Conservation (phyloP, 1,284 basidiomycete genomes). For the Apiotrichum gamsii region DNA sequence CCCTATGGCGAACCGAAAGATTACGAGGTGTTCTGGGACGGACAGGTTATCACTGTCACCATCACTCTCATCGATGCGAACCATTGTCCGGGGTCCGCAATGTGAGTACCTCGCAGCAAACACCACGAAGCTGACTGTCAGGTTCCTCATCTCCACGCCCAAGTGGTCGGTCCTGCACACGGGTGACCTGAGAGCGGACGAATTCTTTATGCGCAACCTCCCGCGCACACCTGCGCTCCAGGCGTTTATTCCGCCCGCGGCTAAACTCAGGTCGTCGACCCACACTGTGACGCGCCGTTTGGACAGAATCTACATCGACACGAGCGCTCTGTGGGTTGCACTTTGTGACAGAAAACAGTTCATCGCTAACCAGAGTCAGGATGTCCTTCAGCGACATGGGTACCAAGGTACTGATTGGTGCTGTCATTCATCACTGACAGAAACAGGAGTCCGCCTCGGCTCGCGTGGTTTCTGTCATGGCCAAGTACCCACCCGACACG, state of each 20-base stretch:
- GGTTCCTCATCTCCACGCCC: conserved; percentile 77
- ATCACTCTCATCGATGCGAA: conserved; percentile 85
- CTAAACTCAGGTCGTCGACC: not conserved
- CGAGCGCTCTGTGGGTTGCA: conserved; percentile 46
- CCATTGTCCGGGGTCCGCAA: conserved; percentile 87
- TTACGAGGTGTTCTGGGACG: conserved; percentile 51
- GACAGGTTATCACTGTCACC: conserved; percentile 52
- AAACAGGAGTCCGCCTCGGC: not conserved
- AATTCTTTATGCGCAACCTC: conserved; percentile 64
- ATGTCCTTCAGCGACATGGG: conserved; percentile 76
- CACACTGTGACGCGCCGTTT: too few species aligned
- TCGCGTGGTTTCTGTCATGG: not conserved
- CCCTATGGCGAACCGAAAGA: conserved; percentile 52
- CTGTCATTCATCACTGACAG: not conserved
- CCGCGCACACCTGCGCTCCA: conserved; percentile 62
- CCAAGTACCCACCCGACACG: conserved; percentile 56
- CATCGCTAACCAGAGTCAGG: conserved; percentile 22
- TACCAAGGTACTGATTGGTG: conserved; percentile 3
- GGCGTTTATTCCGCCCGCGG: conserved; percentile 58
- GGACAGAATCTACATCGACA: conserved; percentile 81
- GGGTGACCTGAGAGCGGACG: conserved; percentile 83
- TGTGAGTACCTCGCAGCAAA: conserved; percentile 55
- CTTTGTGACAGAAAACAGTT: not conserved
- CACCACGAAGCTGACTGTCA: conserved; percentile 35
- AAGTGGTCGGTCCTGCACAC: conserved; percentile 76